phyloP scores from a whole-genome alignment of 768 basidiomycete species.

The Tulasnella sp. region DNA sequence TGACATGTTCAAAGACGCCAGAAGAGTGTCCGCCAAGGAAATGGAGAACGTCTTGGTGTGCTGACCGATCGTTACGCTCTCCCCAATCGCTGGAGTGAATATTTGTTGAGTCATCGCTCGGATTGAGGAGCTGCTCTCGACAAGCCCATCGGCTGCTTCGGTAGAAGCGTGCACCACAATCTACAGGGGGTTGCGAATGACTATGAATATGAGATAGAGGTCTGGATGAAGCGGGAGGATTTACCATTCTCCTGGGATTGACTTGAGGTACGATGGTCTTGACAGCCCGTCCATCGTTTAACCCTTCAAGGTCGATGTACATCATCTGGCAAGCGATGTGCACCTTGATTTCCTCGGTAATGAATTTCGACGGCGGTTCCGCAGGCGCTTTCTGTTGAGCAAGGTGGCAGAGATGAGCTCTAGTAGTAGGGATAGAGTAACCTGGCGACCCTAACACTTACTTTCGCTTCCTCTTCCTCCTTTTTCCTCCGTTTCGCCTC shows the following conservation, averaged over 20 bases:
- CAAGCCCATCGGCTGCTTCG: slow-evolving; percentile 57
- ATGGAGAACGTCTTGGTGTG: slow-evolving; percentile 92
- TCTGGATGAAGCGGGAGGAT: too few species aligned
- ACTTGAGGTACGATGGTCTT: slow-evolving; percentile 96
- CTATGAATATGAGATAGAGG: not conserved
- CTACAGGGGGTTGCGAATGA: slow-evolving; percentile 31
- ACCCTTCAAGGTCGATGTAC: slow-evolving; percentile 92
- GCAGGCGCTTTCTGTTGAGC: slow-evolving; percentile 60
- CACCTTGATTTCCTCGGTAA: slow-evolving; percentile 63
- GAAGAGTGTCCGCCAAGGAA: slow-evolving; percentile 80
- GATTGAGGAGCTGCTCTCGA: slow-evolving; percentile 71
- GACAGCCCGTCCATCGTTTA: slow-evolving; percentile 92
- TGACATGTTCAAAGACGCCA: slow-evolving; percentile 73
- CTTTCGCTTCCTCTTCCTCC: slow-evolving; percentile 77
- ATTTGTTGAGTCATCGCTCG: slow-evolving; percentile 90
- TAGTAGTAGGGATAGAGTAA: too few species aligned
- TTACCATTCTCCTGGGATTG: slow-evolving; percentile 89
- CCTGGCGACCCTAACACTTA: slow-evolving; percentile 26
- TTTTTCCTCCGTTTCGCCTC: slow-evolving; percentile 54
- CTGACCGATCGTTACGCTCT: slow-evolving; percentile 84
- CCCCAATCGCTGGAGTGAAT: slow-evolving; percentile 63
- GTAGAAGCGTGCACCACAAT: slow-evolving; percentile 77
- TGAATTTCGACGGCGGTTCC: slow-evolving; percentile 88
- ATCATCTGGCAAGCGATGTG: slow-evolving; percentile 77
- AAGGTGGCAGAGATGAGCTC: too few species aligned